These are phyloP conservation scores for Tulasnella sp. DNA, from an alignment of 768 basidiomycete genomes.

Conservation along the genomic window DNA sequence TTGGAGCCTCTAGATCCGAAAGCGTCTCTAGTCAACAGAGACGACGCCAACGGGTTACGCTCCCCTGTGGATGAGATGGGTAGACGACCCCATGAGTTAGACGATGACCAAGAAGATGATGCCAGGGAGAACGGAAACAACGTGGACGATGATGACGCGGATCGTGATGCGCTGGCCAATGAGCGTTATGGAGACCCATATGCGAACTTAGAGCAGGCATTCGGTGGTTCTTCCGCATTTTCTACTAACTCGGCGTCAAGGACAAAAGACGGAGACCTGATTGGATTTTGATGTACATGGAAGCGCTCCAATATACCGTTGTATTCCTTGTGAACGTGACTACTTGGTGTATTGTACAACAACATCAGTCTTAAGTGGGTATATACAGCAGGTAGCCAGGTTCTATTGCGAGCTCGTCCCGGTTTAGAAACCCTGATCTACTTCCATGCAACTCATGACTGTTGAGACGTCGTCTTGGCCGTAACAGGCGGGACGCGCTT, in stretches of 20 bases:
- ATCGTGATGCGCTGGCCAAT: slow-evolving; percentile 9
- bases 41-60: neutral
- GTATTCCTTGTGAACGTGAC: neutral
- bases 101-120: slow-evolving; percentile 18
- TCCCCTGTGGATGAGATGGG: slow-evolving; percentile 20
- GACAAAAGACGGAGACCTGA: neutral
- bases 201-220: slow-evolving; percentile 19
- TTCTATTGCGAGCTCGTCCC: no score
- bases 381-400: no score
- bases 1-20: slow-evolving; percentile 19
- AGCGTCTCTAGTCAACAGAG: neutral
- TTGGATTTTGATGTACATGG: neutral
- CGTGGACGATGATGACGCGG: slow-evolving; percentile 1
- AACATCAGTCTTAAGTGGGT: no score
- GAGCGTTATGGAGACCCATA: slow-evolving; percentile 22
- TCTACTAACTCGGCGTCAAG: neutral
- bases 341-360: neutral
- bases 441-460: neutral
- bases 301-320: neutral
- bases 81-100: neutral
- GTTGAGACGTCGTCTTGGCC: neutral
- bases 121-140: slow-evolving; percentile 4
- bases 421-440: neutral
- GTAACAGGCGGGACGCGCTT: neutral
- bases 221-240: neutral